Base-by-base conservation (phyloP, 306 rosid species). In the Erythrophleum fordii region DNA sequence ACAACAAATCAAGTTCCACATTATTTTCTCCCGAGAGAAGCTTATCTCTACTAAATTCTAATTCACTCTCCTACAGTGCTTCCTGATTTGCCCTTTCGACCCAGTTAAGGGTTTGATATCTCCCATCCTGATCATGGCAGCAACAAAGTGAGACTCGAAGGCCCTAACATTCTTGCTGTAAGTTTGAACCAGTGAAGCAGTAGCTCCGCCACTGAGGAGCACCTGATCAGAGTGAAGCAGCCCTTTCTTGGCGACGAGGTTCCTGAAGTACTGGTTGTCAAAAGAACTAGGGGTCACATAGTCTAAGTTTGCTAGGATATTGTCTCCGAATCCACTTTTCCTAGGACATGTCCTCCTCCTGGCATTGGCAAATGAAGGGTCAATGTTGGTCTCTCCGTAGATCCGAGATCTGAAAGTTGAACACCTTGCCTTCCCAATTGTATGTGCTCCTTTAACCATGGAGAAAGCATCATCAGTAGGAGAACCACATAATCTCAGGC, bases 71-170 rank as follows among this genome's bases (percentile, higher is more conserved):
- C 91, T 82, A 44, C 97, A 92, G 42, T 91, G 83, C 84, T 80
- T 88, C 77, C 98, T 90, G 59, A 94, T 91, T 84, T 94, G 86
- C 8, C 98, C 98, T 0, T 82, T 61, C 0, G 93, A 90, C 9
- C 97, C 97, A 46, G 91, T 92, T 23, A 92, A 86, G 41, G 97
- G 98, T 0, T 81, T 48, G 37, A 79, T 86, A 31, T 92, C 81
- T 26, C 97, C 97, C 98, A 94, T 94, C 83, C 77, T 92, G 75
- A 92, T 91, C 86, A 94, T 91, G 20, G 91, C 97, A 0, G 81
- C 28, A 5, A 26, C 88, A 61, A 94, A 94, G 83, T 92, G 95
- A 0, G 82, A 29, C 8, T 76, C 10, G 69, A 92, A 94, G 70
- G 81, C 25, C 23, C 73, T 37, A 2, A 37, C 29, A 14, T 87